A percentile compares a stretch with the other conserved stretches of the same genome.
phyloP scores from a whole-genome alignment of 1,139 yeast genomes.

The Hansenula lynferdii region DNA sequence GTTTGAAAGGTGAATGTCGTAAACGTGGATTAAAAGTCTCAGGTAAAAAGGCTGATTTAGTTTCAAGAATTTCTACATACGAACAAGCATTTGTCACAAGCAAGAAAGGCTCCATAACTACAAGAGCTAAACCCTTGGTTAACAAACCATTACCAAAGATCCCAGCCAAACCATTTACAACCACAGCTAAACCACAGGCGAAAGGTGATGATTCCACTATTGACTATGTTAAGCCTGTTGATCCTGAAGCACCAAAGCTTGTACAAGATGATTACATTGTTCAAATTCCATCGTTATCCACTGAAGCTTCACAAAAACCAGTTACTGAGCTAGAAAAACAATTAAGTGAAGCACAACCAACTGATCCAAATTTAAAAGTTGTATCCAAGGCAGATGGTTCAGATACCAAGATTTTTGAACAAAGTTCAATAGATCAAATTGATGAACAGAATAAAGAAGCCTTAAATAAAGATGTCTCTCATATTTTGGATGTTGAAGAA shows the following conservation, averaged over 20 bases:
- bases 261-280: slow-evolving; percentile 47
- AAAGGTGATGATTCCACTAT: slow-evolving; percentile 24
- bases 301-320: slow-evolving; percentile 46
- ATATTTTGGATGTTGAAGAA: slow-evolving; percentile 2
- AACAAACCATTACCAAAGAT: slow-evolving; percentile 4
- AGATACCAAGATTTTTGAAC: slow-evolving; percentile 17
- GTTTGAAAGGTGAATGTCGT: slow-evolving; percentile 49
- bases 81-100: slow-evolving; percentile 24
- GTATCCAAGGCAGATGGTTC: slow-evolving; percentile 21
- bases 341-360: slow-evolving; percentile 18
- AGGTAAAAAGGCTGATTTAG: slow-evolving; percentile 50
- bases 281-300: slow-evolving; percentile 47
- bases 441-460: slow-evolving; percentile 13
- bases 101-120: slow-evolving; percentile 9
- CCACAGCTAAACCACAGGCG: slow-evolving; percentile 7
- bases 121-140: slow-evolving; percentile 4
- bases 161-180: slow-evolving; percentile 8
- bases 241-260: slow-evolving; percentile 11
- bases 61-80: slow-evolving; percentile 38
- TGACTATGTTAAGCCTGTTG: slow-evolving; percentile 23
- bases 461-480: slow-evolving; percentile 5
- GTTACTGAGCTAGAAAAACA: slow-evolving; percentile 29
- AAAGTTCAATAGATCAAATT: slow-evolving; percentile 11
- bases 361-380: slow-evolving; percentile 20
- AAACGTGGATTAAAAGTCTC: slow-evolving; percentile 49